Evolutionary conservation across 371 early-diverging fungal genomes (phyloP).

Genomic region (Apophysomyces trapeziformis): DNA sequence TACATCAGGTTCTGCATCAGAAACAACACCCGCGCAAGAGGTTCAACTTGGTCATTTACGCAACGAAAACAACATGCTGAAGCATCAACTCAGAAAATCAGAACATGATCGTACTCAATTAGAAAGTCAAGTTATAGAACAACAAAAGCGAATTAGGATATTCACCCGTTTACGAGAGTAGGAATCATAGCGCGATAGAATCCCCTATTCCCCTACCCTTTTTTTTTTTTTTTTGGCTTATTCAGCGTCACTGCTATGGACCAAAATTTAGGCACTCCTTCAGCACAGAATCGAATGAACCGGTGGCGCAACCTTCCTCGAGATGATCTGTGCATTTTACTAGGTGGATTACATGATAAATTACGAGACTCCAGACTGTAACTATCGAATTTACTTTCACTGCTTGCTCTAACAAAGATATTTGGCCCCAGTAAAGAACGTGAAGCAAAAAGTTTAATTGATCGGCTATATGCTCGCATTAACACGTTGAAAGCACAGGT

Average conservation of each 20-base stretch:
- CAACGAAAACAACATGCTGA: background rate
- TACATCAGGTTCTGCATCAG: background rate
- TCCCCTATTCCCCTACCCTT: too few species aligned
- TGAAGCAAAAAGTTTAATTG: background rate
- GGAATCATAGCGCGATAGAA: background rate
- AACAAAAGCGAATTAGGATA: background rate
- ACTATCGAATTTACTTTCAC: background rate
- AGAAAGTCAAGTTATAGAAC: background rate
- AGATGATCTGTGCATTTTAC: background rate
- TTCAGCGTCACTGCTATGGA: background rate
- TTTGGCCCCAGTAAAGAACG: background rate
- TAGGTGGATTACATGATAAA: background rate
- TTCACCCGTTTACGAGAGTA: slow-evolving; percentile 2
- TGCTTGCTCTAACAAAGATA: background rate
- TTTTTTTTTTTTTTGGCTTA: background rate
- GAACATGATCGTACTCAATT: background rate
- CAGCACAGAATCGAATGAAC: slow-evolving; percentile 3
- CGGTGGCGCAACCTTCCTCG: slow-evolving; percentile 9
- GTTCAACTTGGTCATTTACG: background rate
- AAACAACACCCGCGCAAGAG: background rate
- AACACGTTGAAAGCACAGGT: background rate
- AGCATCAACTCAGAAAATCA: background rate
- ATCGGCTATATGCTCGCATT: slow-evolving; percentile 1
- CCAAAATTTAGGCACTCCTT: background rate
- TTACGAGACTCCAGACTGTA: background rate